Percentiles rank a stretch among this genome's conserved stretches.
phyloP scores from a whole-genome alignment of 1,139 yeast genomes.

The Candida mesenterica region DNA sequence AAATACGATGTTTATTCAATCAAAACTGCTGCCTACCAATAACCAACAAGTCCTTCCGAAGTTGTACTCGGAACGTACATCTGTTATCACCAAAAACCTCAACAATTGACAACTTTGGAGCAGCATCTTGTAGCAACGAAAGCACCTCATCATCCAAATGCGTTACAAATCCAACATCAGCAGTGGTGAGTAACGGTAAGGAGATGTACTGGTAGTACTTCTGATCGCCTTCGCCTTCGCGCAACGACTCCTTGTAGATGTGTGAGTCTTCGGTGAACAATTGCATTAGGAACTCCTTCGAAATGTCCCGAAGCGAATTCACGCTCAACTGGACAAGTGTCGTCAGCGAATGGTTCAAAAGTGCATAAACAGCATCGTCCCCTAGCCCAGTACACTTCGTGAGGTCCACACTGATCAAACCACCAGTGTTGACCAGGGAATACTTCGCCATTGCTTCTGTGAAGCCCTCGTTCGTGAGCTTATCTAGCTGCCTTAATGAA shows the following conservation, averaged over 20 bases:
- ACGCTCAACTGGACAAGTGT: constrained; percentile 68
- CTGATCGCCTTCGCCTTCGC: constrained; percentile 17
- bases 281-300: constrained; percentile 47
- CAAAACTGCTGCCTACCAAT: constrained; percentile 52
- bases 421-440: constrained; percentile 54
- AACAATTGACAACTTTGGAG: constrained; percentile 59
- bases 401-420: constrained; percentile 60
- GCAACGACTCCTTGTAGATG: constrained; percentile 32
- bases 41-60: constrained; percentile 55
- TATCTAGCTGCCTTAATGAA: constrained; percentile 55
- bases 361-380: constrained; percentile 58
- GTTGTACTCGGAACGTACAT: constrained; percentile 56
- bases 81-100: constrained; percentile 80
- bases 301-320: constrained; percentile 65
- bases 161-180: constrained; percentile 78
- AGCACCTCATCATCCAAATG: constrained; percentile 65
- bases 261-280: constrained; percentile 39
- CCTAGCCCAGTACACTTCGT: constrained; percentile 66
- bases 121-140: constrained; percentile 49
- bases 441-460: constrained; percentile 51
- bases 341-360: constrained; percentile 61
- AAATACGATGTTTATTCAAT: too few species aligned
- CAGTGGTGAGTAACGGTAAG: constrained; percentile 56
- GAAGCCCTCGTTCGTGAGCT: constrained; percentile 66
- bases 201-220: constrained; percentile 22